Base-by-base conservation (phyloP, 306 rosid genomes). In the Glycine soja region DNA sequence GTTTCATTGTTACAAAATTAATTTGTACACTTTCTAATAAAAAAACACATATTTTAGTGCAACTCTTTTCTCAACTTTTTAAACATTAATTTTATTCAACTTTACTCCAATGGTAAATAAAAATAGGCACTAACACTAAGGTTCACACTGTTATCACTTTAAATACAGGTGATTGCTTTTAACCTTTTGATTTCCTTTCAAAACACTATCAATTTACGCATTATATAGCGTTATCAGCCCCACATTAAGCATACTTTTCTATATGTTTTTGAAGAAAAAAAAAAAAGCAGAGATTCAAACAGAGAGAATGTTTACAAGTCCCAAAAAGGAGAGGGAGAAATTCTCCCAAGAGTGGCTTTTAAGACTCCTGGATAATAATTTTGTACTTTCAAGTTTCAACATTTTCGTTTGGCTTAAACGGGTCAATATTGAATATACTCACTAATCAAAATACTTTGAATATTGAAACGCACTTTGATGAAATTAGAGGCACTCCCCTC, bases 391-490 rank as follows among this genome's bases (percentile, higher is more conserved):
- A 72, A 40, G 66, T 81, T 54, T 8, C 67, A 81, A 40, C 74
- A 65, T 54, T 74, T n/a, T 38, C 75, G 7, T 65, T 52, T 68
- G 50, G 46, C 61, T 56, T 71, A 51, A 24, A 12, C 47, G 10
- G 61, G 64, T 76, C 81, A 69, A 70, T 68, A 40, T 77, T 51
- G 79, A 76, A 83, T 67, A 72, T 57, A 79, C 48, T 56, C 58
- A 66, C 19, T 36, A 47, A 43, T 63, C 46, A 45, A 30, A 15
- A 38, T 18, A 16, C 69, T 77, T 74, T 77, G 70, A 58, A 68
- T 58, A 46, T 43, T 74, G 56, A 75, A 1, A 69, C 13, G 36
- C 38, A 51, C 36, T 80, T 74, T 42, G 40, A 19, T 68, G 78
- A 79, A 75, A 84, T 58, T 50, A 40, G 72, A 80, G 52, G 46